These are phyloP conservation scores for Phytophthora ohioensis DNA, from an alignment of 352 stramenopile species.

Conservation along the genomic window DNA sequence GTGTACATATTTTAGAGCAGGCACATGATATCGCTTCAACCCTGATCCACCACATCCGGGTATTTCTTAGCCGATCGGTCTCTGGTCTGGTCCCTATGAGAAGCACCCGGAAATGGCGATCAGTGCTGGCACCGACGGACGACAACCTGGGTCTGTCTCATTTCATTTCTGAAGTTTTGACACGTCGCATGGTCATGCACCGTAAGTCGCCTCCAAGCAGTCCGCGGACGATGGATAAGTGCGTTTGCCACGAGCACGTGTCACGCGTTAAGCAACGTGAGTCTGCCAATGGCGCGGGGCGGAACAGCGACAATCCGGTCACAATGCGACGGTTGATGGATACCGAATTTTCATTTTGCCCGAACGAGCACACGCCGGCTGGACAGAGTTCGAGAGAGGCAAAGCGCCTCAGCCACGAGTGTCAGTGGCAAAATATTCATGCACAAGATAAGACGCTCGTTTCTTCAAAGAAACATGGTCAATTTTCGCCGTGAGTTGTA, in stretches of 20 bases:
- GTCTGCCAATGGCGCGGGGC: slow-evolving; percentile 18
- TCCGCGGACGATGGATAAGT: slow-evolving; percentile 25
- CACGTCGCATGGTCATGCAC: slow-evolving; percentile 23
- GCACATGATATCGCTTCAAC: slow-evolving; percentile 15
- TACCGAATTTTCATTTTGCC: slow-evolving; percentile 25
- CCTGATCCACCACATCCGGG: slow-evolving; percentile 6
- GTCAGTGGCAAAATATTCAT: slow-evolving; percentile 18
- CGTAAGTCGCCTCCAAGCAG: slow-evolving; percentile 22
- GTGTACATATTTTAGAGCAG: background rate
- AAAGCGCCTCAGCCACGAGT: slow-evolving; percentile 8
- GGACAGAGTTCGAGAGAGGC: background rate
- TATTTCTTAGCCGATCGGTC: background rate
- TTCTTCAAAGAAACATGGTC: background rate
- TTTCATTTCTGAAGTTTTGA: slow-evolving; percentile 41
- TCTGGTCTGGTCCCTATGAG: background rate
- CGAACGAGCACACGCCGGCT: slow-evolving; percentile 11
- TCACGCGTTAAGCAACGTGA: slow-evolving; percentile 17
- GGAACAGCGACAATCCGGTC: background rate
- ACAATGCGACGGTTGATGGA: slow-evolving; percentile 27
- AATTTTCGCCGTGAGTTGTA: slow-evolving; percentile 11
- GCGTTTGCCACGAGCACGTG: slow-evolving; percentile 15
- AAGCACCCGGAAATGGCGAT: slow-evolving; percentile 1
- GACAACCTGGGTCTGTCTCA: slow-evolving; percentile 25
- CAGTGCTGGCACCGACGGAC: background rate
- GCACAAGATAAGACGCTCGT: background rate